Evolutionary conservation across 495 filamentous ascomycete genomes (phyloP).

Genomic region (Neurospora tetrasperma): DNA sequence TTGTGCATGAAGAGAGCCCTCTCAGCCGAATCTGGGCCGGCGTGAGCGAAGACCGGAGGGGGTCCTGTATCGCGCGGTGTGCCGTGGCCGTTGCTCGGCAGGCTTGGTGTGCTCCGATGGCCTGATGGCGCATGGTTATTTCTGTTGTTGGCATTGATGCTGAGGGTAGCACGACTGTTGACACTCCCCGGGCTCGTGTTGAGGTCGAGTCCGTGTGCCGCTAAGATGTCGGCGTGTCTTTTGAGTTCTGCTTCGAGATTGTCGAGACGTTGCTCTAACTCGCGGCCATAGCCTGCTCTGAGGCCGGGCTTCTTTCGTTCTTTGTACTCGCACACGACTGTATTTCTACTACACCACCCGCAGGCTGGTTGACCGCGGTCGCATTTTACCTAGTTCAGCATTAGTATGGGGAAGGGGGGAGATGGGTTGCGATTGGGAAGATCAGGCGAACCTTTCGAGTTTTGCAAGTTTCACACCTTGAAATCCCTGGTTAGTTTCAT

Average conservation of each 20-base stretch:
- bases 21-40: constrained; percentile 35
- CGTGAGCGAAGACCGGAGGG: constrained; percentile 25
- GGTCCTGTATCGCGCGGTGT: constrained; percentile 34
- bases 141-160: constrained; percentile 25
- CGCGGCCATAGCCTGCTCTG: constrained; percentile 76
- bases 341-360: constrained; percentile 79
- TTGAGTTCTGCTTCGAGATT: constrained; percentile 42
- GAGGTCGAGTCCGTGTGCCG: constrained; percentile 18
- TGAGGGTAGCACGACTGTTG: constrained; percentile 20
- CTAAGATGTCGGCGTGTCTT: constrained; percentile 38
- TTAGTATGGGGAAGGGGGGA: background rate
- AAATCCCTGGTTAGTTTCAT: background rate
- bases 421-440: background rate
- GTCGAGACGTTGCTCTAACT: constrained; percentile 72
- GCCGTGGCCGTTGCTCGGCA: constrained; percentile 34
- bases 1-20: constrained; percentile 54
- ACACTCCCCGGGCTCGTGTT: constrained; percentile 15
- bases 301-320: constrained; percentile 79
- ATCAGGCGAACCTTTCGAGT: background rate
- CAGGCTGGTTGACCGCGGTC: constrained; percentile 76
- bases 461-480: background rate
- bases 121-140: constrained; percentile 40
- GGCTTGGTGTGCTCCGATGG: constrained; percentile 29
- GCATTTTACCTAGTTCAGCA: constrained; percentile 52
- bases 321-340: constrained; percentile 69